phyloP scores from a whole-genome alignment of 208 protist genomes.

The Angomonas ambiguus region DNA sequence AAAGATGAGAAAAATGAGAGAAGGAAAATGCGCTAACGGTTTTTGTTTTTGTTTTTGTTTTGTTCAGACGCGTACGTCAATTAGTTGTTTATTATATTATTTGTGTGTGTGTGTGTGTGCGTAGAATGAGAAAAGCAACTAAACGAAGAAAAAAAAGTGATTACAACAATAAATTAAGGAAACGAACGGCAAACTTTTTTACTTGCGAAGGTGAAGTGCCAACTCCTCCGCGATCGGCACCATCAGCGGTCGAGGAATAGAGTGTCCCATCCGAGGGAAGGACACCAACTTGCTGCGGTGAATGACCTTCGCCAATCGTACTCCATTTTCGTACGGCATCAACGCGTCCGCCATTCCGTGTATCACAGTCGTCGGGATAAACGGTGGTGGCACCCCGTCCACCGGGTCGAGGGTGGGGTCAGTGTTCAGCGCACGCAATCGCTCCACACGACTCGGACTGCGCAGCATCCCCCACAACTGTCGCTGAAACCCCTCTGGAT shows the following conservation, averaged over 20 bases:
- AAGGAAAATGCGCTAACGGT: background rate
- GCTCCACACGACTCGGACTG: constrained; percentile 33
- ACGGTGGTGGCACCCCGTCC: too few species aligned
- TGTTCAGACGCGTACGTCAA: background rate
- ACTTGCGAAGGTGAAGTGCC: constrained; percentile 1
- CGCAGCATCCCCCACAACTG: constrained; percentile 60
- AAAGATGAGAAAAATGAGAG: background rate
- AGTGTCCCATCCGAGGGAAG: constrained; percentile 52
- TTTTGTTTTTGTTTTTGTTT: too few species aligned
- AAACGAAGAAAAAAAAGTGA: background rate
- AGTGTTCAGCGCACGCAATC: constrained; percentile 19
- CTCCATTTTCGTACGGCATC: constrained; percentile 53
- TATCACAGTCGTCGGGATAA: constrained; percentile 20
- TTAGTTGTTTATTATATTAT: too few species aligned
- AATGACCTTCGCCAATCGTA: constrained; percentile 41
- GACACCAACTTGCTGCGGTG: constrained; percentile 29
- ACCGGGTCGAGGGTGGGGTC: constrained; percentile 13
- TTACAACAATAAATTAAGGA: background rate
- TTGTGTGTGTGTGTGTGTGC: too few species aligned
- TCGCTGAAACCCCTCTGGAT: constrained; percentile 31
- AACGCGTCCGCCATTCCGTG: constrained; percentile 54
- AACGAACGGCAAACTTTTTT: background rate
- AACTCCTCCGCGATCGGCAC: constrained; percentile 31
- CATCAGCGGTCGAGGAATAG: constrained; percentile 28
- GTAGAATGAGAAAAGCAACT: too few species aligned